A percentile compares a stretch with the other conserved stretches of the same genome.
Evolutionary conservation across 1,284 basidiomycete genomes (phyloP).

Genomic region (Nidula niveotomentosa): DNA sequence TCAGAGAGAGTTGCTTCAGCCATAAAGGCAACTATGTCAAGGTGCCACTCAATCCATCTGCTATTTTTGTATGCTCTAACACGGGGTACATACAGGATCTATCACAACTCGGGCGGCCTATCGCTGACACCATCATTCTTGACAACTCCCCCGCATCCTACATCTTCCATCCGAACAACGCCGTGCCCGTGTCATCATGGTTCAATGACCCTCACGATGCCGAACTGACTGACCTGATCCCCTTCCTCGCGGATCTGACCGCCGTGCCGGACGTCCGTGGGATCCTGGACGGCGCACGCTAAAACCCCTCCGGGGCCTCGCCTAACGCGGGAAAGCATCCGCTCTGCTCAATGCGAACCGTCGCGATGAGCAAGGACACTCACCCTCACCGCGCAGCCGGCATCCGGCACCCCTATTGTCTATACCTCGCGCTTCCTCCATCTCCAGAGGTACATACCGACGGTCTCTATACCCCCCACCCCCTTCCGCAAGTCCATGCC

Average conservation of each 20-base stretch:
- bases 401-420: too few species aligned
- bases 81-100: constrained; percentile 66
- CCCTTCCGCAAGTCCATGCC: too few species aligned
- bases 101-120: constrained; percentile 92
- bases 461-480: too few species aligned
- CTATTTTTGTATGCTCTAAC: too few species aligned
- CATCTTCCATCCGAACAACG: constrained; percentile 99
- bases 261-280: constrained; percentile 90
- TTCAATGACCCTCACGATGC: constrained; percentile 99
- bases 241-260: constrained; percentile 88
- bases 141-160: constrained; percentile 99
- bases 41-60: constrained; percentile 37
- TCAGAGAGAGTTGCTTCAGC: constrained; percentile 98
- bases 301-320: constrained; percentile 2
- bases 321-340: too few species aligned
- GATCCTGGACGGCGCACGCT: constrained; percentile 84
- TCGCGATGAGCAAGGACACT: too few species aligned
- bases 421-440: too few species aligned
- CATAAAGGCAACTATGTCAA: constrained; percentile 99
- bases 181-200: constrained; percentile 99
- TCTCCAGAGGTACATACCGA: too few species aligned
- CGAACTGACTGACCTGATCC: constrained; percentile 93
- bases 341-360: too few species aligned
- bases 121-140: constrained; percentile 94
- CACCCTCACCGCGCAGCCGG: too few species aligned